Percentiles rank a stretch among this genome's conserved stretches.
Evolutionary conservation across 192 early-diverging fungal genomes (phyloP).

Genomic region (Backusella luteola): DNA sequence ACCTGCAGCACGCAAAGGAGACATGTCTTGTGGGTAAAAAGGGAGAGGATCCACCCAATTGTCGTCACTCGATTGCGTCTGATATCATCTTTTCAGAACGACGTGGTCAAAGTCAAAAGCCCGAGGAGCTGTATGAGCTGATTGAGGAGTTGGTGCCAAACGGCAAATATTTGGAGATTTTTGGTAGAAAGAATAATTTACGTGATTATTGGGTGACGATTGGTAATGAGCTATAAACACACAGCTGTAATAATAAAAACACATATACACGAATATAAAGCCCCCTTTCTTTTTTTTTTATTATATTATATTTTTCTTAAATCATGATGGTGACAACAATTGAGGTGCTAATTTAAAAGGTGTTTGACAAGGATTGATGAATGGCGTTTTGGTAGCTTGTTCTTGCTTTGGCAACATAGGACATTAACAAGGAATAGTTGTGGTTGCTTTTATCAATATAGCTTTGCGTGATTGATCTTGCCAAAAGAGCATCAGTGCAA

Average conservation of each 20-base stretch:
- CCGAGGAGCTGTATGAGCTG: conserved; percentile 93
- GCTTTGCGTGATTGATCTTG: background rate
- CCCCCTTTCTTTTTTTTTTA: background rate
- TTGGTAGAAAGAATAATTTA: conserved; percentile 95
- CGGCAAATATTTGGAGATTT: conserved; percentile 92
- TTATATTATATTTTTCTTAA: background rate
- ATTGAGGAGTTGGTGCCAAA: conserved; percentile 92
- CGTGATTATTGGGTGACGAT: conserved; percentile 96
- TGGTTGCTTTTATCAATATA: background rate
- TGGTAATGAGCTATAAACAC: conserved; percentile 86
- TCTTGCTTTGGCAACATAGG: background rate
- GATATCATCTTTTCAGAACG: conserved; percentile 94
- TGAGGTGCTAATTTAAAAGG: background rate
- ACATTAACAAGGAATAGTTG: background rate
- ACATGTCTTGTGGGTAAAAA: conserved; percentile 95
- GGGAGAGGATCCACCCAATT: conserved; percentile 71
- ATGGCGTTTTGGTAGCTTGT: background rate
- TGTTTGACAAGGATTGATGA: conserved; percentile 1
- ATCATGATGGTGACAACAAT: background rate
- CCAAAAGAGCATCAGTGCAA: background rate
- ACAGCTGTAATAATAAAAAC: background rate
- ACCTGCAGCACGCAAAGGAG: conserved; percentile 96
- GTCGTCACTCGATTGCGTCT: conserved; percentile 70
- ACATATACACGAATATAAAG: background rate
- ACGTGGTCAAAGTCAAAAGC: conserved; percentile 95